Evolutionary conservation across 1,284 basidiomycete species (phyloP), one percentile per base, ranked within the genome.

Genomic region (Leccinum brunneo-olivaceum): DNA sequence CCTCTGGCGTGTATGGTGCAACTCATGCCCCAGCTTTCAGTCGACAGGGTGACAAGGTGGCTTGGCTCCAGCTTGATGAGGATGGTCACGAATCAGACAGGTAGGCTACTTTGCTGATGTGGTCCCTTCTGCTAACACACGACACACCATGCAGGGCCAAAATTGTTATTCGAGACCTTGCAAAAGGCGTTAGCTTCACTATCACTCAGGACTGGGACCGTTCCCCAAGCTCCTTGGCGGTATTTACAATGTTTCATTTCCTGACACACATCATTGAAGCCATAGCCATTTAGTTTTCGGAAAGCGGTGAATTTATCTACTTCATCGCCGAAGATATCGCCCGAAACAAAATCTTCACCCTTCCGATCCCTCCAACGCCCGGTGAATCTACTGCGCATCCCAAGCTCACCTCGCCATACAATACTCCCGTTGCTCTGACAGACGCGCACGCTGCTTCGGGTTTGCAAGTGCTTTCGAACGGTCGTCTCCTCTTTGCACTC

Each of bases 41-140:
- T 51, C 66, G 68, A 3, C 66, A 77, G 29, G 87, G 83, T 0
- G 74, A 73, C 43, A 87, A 85, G 63, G 77, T 80, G 2, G 90
- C 86, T 0, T 96, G 92, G 92, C 67, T 89, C 30, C 84, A 96
- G 63, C 76, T 92, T 51, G 80, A 82, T 37, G 62, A 85, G 58
- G 90, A 96, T 57, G 92, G 91, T 1, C 86, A 93, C 56, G 92
- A 96, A 64, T 76, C 84, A 40, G 87, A 88, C 58, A 75, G 81
- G 84, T 79, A 50, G 24, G 61, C 51, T 19, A 19, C n/a, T 10
- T 36, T 37, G 6, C 24, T 6, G 19, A 25, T 12, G 29, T 20
- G 35, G 23, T 49, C 21, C 18, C 35, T 40, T 18, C 23, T 16
- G 25, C 5, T 21, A 29, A 16, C 27, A 39, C 34, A n/a, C 45